Conservation (phyloP, 2,329 filamentous ascomycete species). For the Cytospora chrysosperma region DNA sequence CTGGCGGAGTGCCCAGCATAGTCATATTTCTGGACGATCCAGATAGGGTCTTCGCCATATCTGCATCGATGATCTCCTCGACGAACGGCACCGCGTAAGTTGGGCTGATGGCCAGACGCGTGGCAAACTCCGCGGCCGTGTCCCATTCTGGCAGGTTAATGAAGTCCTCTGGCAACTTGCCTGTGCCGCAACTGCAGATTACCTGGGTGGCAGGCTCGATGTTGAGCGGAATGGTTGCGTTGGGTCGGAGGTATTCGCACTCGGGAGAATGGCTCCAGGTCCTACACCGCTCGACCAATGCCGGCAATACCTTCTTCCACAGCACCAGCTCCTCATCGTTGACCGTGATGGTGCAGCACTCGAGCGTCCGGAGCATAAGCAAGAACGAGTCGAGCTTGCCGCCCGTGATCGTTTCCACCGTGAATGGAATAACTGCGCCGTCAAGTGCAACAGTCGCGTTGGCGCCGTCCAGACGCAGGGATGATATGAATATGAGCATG, state of each 20-base stretch:
- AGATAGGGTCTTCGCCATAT: background rate
- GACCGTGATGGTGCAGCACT: constrained; percentile 39
- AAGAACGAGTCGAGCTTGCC: constrained; percentile 40
- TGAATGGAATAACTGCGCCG: constrained; percentile 47
- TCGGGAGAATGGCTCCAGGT: constrained; percentile 42
- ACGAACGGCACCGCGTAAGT: constrained; percentile 46
- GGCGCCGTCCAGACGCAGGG: constrained; percentile 44
- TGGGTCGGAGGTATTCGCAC: constrained; percentile 44
- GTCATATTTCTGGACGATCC: background rate
- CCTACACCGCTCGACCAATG: constrained; percentile 48
- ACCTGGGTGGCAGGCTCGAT: constrained; percentile 36
- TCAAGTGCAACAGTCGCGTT: constrained; percentile 45
- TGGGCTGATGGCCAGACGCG: constrained; percentile 59
- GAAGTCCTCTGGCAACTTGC: constrained; percentile 41
- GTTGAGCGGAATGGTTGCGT: constrained; percentile 40
- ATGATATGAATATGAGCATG: constrained; percentile 42
- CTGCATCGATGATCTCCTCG: constrained; percentile 34
- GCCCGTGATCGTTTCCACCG: constrained; percentile 34
- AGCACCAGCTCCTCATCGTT: constrained; percentile 57
- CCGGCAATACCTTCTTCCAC: constrained; percentile 47
- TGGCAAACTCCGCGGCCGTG: constrained; percentile 41
- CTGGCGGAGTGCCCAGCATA: background rate
- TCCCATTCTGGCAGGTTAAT: constrained; percentile 44
- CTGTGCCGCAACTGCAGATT: constrained; percentile 48
- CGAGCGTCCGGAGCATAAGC: constrained; percentile 36